Evolutionary conservation across 768 basidiomycete species (phyloP), one percentile per base, ranked within the genome.

Genomic region (Kwoniella bestiolae): DNA sequence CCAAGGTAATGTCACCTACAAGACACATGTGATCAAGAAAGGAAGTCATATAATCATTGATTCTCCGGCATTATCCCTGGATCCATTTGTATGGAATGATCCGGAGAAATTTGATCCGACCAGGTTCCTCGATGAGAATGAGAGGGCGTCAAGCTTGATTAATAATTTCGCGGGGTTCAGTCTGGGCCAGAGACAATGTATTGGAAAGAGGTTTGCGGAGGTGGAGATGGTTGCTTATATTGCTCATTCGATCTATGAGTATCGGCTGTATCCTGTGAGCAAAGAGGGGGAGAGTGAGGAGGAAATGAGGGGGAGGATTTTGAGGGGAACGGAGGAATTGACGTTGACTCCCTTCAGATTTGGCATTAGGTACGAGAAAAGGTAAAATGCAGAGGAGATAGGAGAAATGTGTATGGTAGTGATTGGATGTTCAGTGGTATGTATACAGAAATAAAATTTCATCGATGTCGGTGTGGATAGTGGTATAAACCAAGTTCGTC

Each of bases 201-300:
- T 73, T 32, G 72, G 72, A 5, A 73, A 70, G 58, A 16, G 69
- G n/a, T 70, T 73, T 26, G 69, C 69, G 6, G 72, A 73, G 47
- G 66, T 73, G 25, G 69, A 70, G 32, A 70, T 68, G 63, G 65
- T 66, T 5, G 35, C 55, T 7, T 52, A 70, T 28, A 28, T 73
- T 14, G 45, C 49, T 25, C 46, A 57, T 45, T 8, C 65, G n/a
- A 25, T 61, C 47, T 65, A 68, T 51, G 35, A 63, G 25, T 72
- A 46, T 51, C 56, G 25, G 52, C 25, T 69, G 14, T 16, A 56
- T 32, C 65, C 62, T 25, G 38, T 69, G 25, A 25, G 21, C 16
- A n/a, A 58, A 4, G 53, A 61, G 11, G 68, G 63, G 0, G 76
- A 75, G 49, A 66, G 47, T 11, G 18, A 35, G 26, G 60, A 67